Evolutionary conservation across 2,329 filamentous ascomycete genomes (phyloP).

Genomic region (Neofusicoccum sp.): DNA sequence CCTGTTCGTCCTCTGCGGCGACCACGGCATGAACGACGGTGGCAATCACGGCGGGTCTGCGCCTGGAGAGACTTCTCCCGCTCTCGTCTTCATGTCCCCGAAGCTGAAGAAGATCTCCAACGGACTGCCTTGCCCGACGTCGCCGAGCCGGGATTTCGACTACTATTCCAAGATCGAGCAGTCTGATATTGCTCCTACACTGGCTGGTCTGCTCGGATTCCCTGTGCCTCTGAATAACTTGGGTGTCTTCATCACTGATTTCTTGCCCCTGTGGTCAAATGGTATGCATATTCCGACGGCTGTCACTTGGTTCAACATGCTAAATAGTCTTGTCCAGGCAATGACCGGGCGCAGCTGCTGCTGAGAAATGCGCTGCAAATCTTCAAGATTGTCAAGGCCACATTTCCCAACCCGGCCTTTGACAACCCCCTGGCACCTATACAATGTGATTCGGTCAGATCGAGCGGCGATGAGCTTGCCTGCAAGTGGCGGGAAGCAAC

Average conservation of each 20-base stretch:
- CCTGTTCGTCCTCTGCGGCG: slow-evolving; percentile 81
- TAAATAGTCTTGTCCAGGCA: slow-evolving; percentile 27
- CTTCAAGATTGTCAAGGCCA: slow-evolving; percentile 69
- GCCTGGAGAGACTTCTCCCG: slow-evolving; percentile 88
- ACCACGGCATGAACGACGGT: slow-evolving; percentile 99
- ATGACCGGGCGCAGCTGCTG: slow-evolving; percentile 66
- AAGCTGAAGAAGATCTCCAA: slow-evolving; percentile 63
- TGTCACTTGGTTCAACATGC: neutral
- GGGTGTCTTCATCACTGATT: slow-evolving; percentile 77
- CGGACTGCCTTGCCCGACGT: slow-evolving; percentile 51
- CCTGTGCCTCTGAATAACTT: slow-evolving; percentile 88
- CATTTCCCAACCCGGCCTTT: slow-evolving; percentile 61
- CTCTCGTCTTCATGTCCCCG: slow-evolving; percentile 85
- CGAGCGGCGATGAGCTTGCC: slow-evolving; percentile 49
- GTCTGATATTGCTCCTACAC: slow-evolving; percentile 86
- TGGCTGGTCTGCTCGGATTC: slow-evolving; percentile 82
- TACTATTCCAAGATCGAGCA: slow-evolving; percentile 88
- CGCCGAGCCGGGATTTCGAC: slow-evolving; percentile 67
- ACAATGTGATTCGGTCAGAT: slow-evolving; percentile 22
- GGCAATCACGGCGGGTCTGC: slow-evolving; percentile 96
- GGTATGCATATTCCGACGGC: slow-evolving; percentile 41
- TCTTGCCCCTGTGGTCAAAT: slow-evolving; percentile 73
- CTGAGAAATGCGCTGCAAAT: slow-evolving; percentile 80
- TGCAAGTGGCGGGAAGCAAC: slow-evolving; percentile 63
- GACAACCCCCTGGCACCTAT: slow-evolving; percentile 26